Evolutionary conservation across 192 early-diverging fungal species (phyloP), one percentile per base, ranked within the genome.

Genomic region (Phycomyces blakesleeanus): DNA sequence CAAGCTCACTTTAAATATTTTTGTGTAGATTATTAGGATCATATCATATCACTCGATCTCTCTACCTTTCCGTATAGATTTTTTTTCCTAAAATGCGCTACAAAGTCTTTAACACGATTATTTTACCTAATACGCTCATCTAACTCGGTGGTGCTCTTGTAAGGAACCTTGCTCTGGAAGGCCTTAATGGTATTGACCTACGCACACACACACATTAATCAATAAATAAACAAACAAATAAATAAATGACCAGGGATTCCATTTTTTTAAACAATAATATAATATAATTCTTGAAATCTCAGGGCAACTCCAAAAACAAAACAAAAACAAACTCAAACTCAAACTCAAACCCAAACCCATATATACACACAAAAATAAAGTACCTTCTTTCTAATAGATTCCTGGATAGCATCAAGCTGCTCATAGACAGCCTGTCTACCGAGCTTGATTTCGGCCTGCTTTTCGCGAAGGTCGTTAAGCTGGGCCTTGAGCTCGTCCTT

Each of bases 381-480:
- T 64, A 89, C 89, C 83, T 90, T 93, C 79, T 92, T 93, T 76
- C 83, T 85, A 68, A 93, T 78, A 29, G 81, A 83, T 10, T 86
- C 83, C 60, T 88, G 83, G 25, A 93, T 76, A 39, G 76, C 60
- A 51, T 82, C 89, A 51, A 91, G 69, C 61, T 84, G 76, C 66
- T 90, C 89, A 76, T 91, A 80, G 20, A 85, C 81, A 70, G 84
- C 84, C 71, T 78, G 77, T 50, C 85, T 85, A 55, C 75, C 76
- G 53, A 87, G 78, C 72, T 85, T 86, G 55, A 87, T 77, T 34
- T 85, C 83, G 20, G 76, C 80, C 66, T 90, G 87, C 74, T 91
- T 82, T 41, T 81, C 82, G 59, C 81, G 85, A 38, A 94, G 78
- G 29, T 75, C 84, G 56, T 85, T 83, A 39, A 92, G 67, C 42